Conservation (phyloP, 345 rosid species). For the Stellera chamaejasme region DNA sequence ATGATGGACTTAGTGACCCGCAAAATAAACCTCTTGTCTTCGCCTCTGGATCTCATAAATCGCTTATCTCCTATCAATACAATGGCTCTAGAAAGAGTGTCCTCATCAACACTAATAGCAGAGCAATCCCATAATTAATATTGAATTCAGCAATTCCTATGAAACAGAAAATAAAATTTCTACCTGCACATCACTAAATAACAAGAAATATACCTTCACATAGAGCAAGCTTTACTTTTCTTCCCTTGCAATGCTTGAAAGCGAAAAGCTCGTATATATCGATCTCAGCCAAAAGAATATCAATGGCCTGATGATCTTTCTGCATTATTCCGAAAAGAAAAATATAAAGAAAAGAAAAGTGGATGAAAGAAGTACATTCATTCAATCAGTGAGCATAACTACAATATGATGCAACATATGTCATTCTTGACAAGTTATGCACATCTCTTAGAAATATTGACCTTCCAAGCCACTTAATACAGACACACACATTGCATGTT, state of each 20-base stretch:
- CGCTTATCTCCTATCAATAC: too few species aligned
- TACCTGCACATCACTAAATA: neutral
- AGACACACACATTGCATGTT: too few species aligned
- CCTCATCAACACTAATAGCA: too few species aligned
- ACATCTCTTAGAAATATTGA: too few species aligned
- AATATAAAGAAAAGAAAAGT: slow-evolving; percentile 10
- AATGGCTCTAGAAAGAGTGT: too few species aligned
- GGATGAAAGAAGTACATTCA: slow-evolving; percentile 1
- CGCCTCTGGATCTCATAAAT: too few species aligned
- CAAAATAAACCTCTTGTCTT: too few species aligned
- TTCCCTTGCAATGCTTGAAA: slow-evolving; percentile 97
- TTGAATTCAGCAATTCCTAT: too few species aligned
- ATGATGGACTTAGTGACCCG: too few species aligned
- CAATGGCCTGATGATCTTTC: slow-evolving; percentile 98
- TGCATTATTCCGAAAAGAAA: slow-evolving; percentile 27
- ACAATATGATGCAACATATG: neutral
- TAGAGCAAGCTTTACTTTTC: slow-evolving; percentile 87
- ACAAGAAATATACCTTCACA: slow-evolving; percentile 64
- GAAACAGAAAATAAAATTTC: too few species aligned
- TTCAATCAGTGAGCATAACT: neutral
- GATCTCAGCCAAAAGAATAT: slow-evolving; percentile 93
- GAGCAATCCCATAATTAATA: too few species aligned
- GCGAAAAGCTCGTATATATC: slow-evolving; percentile 99
- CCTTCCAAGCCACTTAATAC: too few species aligned
- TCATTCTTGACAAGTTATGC: neutral